Conservation (phyloP, 2,329 filamentous ascomycete genomes). For the Akanthomyces lecanii region DNA sequence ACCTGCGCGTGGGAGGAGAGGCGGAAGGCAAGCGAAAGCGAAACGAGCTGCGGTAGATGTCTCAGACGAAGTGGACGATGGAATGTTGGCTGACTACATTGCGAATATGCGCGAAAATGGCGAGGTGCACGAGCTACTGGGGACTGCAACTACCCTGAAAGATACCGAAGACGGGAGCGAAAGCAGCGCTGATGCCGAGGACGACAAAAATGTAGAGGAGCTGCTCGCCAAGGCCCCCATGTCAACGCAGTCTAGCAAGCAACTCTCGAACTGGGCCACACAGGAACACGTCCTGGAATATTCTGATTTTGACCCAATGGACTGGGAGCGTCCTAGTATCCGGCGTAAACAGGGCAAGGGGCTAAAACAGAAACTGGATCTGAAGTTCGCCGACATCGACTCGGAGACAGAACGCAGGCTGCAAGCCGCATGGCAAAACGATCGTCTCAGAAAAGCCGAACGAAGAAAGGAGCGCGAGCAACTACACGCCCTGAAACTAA, state of each 20-base stretch:
- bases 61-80: conserved; percentile 45
- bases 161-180: not conserved
- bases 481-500: conserved; percentile 59
- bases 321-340: conserved; percentile 68
- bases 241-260: conserved; percentile 22
- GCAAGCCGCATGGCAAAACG: conserved; percentile 58
- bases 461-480: conserved; percentile 68
- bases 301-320: conserved; percentile 79
- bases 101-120: conserved; percentile 55
- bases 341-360: conserved; percentile 60
- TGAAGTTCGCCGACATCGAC: conserved; percentile 55
- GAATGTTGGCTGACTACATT: conserved; percentile 65
- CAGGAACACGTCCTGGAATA: conserved; percentile 31
- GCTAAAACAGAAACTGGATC: conserved; percentile 42
- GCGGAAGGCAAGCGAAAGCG: conserved; percentile 18
- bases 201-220: conserved; percentile 2
- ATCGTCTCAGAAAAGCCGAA: conserved; percentile 66
- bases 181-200: not conserved
- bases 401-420: conserved; percentile 62
- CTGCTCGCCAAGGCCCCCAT: not conserved
- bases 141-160: not conserved
- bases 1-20: conserved; percentile 22
- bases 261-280: conserved; percentile 34
- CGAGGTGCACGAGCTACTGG: conserved; percentile 52
- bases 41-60: conserved; percentile 8